Evolutionary conservation across 495 filamentous ascomycete species (phyloP).

Genomic region (Penicillium antarcticum): DNA sequence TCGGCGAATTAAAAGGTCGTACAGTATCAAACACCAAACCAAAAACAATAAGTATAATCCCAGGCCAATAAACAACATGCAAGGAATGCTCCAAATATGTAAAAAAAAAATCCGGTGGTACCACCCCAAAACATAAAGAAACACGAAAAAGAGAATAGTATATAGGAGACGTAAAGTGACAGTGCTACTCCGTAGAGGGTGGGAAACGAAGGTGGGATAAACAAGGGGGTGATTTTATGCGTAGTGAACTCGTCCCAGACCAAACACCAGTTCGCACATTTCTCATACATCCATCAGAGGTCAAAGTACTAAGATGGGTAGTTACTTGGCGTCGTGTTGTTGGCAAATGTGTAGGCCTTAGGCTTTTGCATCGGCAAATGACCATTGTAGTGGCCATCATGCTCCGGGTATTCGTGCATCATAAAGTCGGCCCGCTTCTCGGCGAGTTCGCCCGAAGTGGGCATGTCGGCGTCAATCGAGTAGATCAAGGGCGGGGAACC

Average conservation of each 20-base stretch:
- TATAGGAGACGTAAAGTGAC: conserved; percentile 16
- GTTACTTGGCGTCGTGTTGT: conserved; percentile 39
- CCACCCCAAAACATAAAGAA: conserved; percentile 23
- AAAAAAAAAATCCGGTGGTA: conserved; percentile 16
- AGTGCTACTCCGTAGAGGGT: conserved; percentile 11
- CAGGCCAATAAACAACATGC: conserved; percentile 31
- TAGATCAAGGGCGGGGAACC: conserved; percentile 37
- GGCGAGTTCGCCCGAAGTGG: conserved; percentile 19
- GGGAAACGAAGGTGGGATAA: background rate
- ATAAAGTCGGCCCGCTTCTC: conserved; percentile 41
- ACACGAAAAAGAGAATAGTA: conserved; percentile 17
- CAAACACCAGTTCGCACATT: conserved; percentile 24
- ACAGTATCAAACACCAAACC: conserved; percentile 15
- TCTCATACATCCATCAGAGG: conserved; percentile 25
- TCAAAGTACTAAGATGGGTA: conserved; percentile 21
- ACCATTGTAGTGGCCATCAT: conserved; percentile 35
- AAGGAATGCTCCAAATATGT: conserved; percentile 28
- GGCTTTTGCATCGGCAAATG: conserved; percentile 37
- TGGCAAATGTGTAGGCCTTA: conserved; percentile 42
- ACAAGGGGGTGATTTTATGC: conserved; percentile 13
- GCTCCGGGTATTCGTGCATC: conserved; percentile 44
- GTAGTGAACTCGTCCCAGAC: conserved; percentile 22
- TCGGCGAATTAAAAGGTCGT: conserved; percentile 23
- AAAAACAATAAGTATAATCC: conserved; percentile 10
- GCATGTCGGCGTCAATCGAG: conserved; percentile 32